These are phyloP conservation scores for Acer negundo DNA, from an alignment of 345 rosid genomes.

Conservation along the genomic window DNA sequence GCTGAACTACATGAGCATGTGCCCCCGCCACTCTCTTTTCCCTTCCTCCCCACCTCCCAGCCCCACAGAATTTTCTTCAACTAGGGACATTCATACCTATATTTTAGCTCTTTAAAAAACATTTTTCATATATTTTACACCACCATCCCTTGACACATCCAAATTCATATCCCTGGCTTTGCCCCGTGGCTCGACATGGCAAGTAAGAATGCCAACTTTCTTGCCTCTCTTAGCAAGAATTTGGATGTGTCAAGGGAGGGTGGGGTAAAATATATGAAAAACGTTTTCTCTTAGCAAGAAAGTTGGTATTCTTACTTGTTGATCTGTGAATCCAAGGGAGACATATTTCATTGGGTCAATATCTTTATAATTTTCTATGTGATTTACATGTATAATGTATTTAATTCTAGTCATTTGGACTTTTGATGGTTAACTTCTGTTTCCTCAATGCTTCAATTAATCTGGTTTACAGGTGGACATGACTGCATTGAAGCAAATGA, in stretches of 20 bases:
- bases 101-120: background rate
- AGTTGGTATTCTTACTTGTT: background rate
- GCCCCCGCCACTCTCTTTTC: background rate
- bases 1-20: background rate
- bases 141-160: too few species aligned
- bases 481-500: slow-evolving; percentile 54
- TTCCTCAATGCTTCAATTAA: background rate
- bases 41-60: too few species aligned
- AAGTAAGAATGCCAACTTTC: too few species aligned
- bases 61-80: too few species aligned
- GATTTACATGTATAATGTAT: background rate
- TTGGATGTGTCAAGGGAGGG: too few species aligned
- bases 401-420: background rate
- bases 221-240: too few species aligned
- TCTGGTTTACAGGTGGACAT: slow-evolving; percentile 54
- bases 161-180: too few species aligned
- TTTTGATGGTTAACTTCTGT: background rate
- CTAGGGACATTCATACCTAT: background rate
- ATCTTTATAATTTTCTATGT: background rate
- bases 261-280: too few species aligned
- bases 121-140: too few species aligned
- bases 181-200: too few species aligned
- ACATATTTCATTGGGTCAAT: background rate
- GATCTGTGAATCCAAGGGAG: background rate
- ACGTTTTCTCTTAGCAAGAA: background rate